Conservation (phyloP, 2,329 filamentous ascomycete species). For the Blastomyces gilchristii region DNA sequence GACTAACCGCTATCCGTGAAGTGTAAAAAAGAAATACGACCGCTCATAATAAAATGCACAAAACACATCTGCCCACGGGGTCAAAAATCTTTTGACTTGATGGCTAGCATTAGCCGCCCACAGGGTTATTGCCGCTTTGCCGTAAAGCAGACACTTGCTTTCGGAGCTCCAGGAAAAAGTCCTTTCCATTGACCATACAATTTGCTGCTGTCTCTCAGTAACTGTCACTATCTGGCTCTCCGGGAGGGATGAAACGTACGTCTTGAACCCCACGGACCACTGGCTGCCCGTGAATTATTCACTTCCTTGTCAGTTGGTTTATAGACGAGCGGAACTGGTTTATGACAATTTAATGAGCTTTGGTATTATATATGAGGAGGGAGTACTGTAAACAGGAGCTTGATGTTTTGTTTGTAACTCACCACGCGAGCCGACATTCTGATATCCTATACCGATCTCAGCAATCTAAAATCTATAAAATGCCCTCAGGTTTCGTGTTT, state of each 20-base stretch:
- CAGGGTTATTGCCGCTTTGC: slow-evolving; percentile 25
- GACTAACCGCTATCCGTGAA: slow-evolving; percentile 5
- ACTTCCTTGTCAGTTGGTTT: slow-evolving; percentile 30
- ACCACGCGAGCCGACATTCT: slow-evolving; percentile 25
- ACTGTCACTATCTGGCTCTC: slow-evolving; percentile 10
- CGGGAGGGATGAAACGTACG: slow-evolving; percentile 23
- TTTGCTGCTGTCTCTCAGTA: slow-evolving; percentile 28
- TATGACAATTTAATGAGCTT: slow-evolving; percentile 5
- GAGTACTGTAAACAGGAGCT: neutral
- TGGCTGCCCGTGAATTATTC: slow-evolving; percentile 26
- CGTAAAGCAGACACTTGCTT: slow-evolving; percentile 37
- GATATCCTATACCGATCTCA: slow-evolving; percentile 15
- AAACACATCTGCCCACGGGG: neutral
- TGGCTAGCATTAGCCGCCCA: slow-evolving; percentile 24
- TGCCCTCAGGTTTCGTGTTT: neutral
- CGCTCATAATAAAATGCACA: slow-evolving; percentile 1
- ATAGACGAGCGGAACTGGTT: slow-evolving; percentile 23
- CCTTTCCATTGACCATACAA: slow-evolving; percentile 39
- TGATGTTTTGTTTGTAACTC: slow-evolving; percentile 7
- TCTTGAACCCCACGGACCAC: slow-evolving; percentile 37
- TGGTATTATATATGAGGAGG: neutral
- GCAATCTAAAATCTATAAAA: neutral
- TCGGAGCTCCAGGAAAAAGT: slow-evolving; percentile 41
- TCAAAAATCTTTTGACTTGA: neutral
- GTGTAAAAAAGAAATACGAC: neutral